Base-by-base conservation (phyloP, 352 stramenopile genomes). In the Phytophthora colocasiae region DNA sequence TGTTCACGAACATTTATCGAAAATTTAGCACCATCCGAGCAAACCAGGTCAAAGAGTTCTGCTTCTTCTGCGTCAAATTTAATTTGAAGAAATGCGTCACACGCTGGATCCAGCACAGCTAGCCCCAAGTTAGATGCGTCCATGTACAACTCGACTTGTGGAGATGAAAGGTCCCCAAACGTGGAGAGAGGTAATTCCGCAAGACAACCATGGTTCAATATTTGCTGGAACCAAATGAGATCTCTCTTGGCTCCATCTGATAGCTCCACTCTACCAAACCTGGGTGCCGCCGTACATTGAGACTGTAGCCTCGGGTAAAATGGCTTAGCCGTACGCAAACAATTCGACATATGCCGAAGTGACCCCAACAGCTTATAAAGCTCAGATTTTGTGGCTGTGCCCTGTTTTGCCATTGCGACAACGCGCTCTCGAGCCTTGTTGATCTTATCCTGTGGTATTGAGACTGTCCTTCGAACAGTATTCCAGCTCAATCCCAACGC, bases 321-420 rank as follows among this genome's bases (percentile, higher is more conserved):
- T 7, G 66, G 59, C 26, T 53, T 65, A 2, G 60, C 50, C 0
- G 66, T 58, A 0, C n/a, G 54, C 3, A 67, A 27, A 8, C 74
- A 82, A 0, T 32, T 67, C 0, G 54, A 52, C 0, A 75, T 43
- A 17, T 82, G 67, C 10, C 61, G 60, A 3, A 77, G 58, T 1
- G 43, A 73, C 0, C 74, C 70, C 0, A 82, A 26, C 1, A 78
- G 14, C 44, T 71, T 57, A 0, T 44, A 57, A 7, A 79, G 46
- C 0, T 62, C 62, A 0, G 50, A 54, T 24, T 63, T 60, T 0
- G 60, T 55, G 0, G 62, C 49, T 0, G 2, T 44, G 0, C 36
- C 22, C 22, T 22, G 22, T 22, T 22, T 22, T 22, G 22, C 2
- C 22, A 22, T 22, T 22, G 22, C 22, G 1, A 22, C 22, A 22